Base-by-base conservation (phyloP, 108 stramenopile genomes). In the Pseudonitzschia multiseries region DNA sequence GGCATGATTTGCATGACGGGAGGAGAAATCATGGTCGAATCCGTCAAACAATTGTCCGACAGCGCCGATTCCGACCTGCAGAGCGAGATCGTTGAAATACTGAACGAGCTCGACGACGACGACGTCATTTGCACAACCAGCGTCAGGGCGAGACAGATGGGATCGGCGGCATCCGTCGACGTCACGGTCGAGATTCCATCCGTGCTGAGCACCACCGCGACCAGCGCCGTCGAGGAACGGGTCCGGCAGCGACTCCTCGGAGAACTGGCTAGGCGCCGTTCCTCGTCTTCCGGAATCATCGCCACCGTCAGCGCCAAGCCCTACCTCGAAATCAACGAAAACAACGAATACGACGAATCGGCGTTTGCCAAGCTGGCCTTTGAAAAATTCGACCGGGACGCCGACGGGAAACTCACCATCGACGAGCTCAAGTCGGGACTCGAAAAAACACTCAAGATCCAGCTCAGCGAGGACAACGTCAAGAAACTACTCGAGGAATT, bases 1-100 rank as follows among this genome's bases (percentile, higher is more conserved):
- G 95, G 93, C 6, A 98, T 98, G 97, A 94, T 98, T 82, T 82
- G 84, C 32, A 85, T 93, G 79, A 94, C 95, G 4, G 98, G 97
- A 8, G 84, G 87, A 13, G 96, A 96, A 67, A 92, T 95, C 69
- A 68, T 92, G 76, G 82, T 89, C 24, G 93, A 91, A 71, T 79
- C 87, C 36, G 79, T 94, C 57, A 87, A 90, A 42, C 93, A 97
- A 76, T 78, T 97, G 36, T 92, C 94, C 15, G 96, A 97, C 73
- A 81, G 86, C 18, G 85, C 78, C 42, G 79, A 93, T 72, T 83
- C 87, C 65, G 74, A 71, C 10, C 63, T 92, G 27, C 84, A 83
- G 56, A 69, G 59, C 20, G 59, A 72, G 46, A 79, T 86, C 32
- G 64, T n/a, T 60, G 82, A 70, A 57, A 59, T 77, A 5, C 57